Evolutionary conservation across 1,284 basidiomycete genomes (phyloP).

Genomic region (Malassezia psittaci): DNA sequence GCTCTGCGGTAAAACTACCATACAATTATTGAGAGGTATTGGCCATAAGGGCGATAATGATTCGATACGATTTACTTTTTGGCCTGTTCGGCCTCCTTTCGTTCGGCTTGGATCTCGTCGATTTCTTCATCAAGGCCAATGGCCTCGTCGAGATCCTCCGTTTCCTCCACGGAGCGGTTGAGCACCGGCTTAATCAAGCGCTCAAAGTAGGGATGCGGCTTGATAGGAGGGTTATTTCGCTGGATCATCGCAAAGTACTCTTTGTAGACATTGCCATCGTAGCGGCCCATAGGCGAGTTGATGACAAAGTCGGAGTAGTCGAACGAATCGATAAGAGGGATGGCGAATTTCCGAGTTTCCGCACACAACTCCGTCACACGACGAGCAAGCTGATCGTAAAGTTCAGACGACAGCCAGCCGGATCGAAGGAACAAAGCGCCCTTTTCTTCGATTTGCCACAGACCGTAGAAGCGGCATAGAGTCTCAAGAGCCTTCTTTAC

Average conservation of each 20-base stretch:
- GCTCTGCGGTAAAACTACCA: no score
- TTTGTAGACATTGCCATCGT: conserved; percentile 44
- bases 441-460: conserved; percentile 56
- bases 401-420: conserved; percentile 50
- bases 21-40: no score
- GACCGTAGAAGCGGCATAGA: conserved; percentile 45
- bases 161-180: conserved; percentile 49
- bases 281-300: conserved; percentile 53
- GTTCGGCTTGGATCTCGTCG: conserved; percentile 43
- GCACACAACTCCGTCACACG: conserved; percentile 52
- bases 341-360: conserved; percentile 51
- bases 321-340: conserved; percentile 54
- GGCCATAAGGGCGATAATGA: not conserved
- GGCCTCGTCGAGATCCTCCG: conserved; percentile 46
- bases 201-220: conserved; percentile 53
- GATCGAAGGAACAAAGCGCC: conserved; percentile 52
- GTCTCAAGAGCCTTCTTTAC: conserved; percentile 36
- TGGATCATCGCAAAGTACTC: conserved; percentile 40
- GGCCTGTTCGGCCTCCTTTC: conserved; percentile 32
- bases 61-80: conserved; percentile 6
- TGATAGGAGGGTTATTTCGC: conserved; percentile 43
- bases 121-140: conserved; percentile 53
- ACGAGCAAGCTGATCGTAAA: conserved; percentile 51
- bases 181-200: conserved; percentile 54
- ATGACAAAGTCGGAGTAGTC: conserved; percentile 54